Conservation (phyloP, 2,329 filamentous ascomycete species). For the Boeremia lycopersici region DNA sequence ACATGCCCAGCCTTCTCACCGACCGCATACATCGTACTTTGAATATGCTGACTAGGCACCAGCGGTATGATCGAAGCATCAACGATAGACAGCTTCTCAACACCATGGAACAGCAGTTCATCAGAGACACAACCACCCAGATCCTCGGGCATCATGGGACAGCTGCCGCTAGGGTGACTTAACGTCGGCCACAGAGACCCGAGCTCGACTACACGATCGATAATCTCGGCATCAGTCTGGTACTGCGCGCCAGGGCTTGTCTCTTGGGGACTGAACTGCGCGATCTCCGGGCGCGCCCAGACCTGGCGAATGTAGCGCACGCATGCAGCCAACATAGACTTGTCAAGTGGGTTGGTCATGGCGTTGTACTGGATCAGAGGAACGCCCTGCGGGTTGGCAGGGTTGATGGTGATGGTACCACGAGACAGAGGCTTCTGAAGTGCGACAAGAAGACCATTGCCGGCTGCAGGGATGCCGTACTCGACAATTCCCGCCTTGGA, state of each 20-base stretch:
- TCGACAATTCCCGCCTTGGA: slow-evolving; percentile 35
- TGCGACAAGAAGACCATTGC: slow-evolving; percentile 28
- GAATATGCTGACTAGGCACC: slow-evolving; percentile 40
- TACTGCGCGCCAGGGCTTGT: slow-evolving; percentile 35
- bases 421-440: slow-evolving; percentile 50
- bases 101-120: slow-evolving; percentile 39
- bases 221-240: slow-evolving; percentile 34
- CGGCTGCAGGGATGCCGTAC: slow-evolving; percentile 44
- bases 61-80: slow-evolving; percentile 44
- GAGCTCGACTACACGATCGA: slow-evolving; percentile 24
- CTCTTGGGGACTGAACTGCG: slow-evolving; percentile 29
- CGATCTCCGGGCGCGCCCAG: slow-evolving; percentile 36
- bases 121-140: slow-evolving; percentile 37
- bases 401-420: slow-evolving; percentile 40
- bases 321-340: slow-evolving; percentile 40
- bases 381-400: slow-evolving; percentile 34
- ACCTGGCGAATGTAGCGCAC: slow-evolving; percentile 44
- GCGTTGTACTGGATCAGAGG: slow-evolving; percentile 38
- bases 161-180: slow-evolving; percentile 35
- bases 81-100: slow-evolving; percentile 34
- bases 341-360: slow-evolving; percentile 39
- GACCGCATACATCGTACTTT: slow-evolving; percentile 42
- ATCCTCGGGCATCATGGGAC: slow-evolving; percentile 43
- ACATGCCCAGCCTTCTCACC: slow-evolving; percentile 44
- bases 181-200: slow-evolving; percentile 30